A percentile compares a stretch with the other conserved stretches of the same genome.
These are phyloP conservation scores for Aspergillaceae sp. DNA, from an alignment of 2,329 filamentous ascomycete species.

Conservation along the genomic window DNA sequence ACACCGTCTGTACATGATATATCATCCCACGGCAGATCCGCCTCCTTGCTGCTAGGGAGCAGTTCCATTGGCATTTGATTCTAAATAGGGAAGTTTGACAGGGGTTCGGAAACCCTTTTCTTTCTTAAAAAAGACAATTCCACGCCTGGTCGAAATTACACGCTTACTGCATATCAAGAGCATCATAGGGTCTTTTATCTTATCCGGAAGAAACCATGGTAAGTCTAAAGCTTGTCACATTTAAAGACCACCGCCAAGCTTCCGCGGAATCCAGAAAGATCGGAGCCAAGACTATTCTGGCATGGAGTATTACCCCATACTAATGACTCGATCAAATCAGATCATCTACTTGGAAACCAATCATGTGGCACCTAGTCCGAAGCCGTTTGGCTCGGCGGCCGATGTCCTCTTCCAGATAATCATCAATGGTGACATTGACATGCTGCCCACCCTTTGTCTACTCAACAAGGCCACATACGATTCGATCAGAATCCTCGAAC, in stretches of 20 bases:
- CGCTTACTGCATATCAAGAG: not conserved
- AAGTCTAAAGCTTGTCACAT: not conserved
- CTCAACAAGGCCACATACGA: slow-evolving; percentile 20
- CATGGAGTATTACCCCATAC: not conserved
- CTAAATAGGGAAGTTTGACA: not conserved
- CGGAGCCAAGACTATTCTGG: not conserved
- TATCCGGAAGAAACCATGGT: not conserved
- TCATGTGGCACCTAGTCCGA: not conserved
- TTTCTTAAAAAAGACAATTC: slow-evolving; percentile 1
- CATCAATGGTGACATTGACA: slow-evolving; percentile 15
- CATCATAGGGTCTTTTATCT: not conserved
- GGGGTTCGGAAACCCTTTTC: slow-evolving; percentile 5
- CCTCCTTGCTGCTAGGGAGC: slow-evolving; percentile 7
- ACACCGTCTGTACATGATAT: slow-evolving; percentile 12
- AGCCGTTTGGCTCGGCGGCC: slow-evolving; percentile 16
- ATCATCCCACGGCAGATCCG: not conserved
- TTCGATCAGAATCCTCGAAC: slow-evolving; percentile 17
- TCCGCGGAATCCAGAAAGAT: not conserved
- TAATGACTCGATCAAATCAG: slow-evolving; percentile 1
- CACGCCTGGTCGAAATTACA: not conserved
- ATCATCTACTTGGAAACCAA: slow-evolving; percentile 6
- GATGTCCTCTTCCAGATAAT: slow-evolving; percentile 24
- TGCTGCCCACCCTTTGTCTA: slow-evolving; percentile 15
- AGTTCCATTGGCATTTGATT: not conserved
- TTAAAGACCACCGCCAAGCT: not conserved